Evolutionary conservation across 1,284 basidiomycete species (phyloP).

Genomic region (Ceratobasidium sp.): DNA sequence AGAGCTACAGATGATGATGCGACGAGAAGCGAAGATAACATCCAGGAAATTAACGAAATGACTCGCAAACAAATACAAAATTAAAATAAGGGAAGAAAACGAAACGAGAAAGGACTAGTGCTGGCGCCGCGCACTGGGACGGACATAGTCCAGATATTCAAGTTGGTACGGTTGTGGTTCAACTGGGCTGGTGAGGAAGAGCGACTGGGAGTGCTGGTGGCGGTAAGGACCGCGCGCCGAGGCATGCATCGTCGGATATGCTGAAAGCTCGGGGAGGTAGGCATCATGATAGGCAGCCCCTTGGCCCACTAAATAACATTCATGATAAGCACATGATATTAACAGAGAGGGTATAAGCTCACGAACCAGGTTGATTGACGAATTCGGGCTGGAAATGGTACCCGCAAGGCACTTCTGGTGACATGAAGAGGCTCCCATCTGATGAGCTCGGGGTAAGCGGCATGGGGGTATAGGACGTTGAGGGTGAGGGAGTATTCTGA

Average conservation of each 20-base stretch:
- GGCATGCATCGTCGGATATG: neutral
- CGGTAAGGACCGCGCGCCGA: neutral
- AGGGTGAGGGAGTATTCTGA: conserved; percentile 11
- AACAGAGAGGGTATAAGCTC: neutral
- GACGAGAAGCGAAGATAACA: neutral
- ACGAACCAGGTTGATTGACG: conserved; percentile 23
- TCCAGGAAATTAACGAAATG: neutral
- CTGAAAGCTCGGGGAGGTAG: neutral
- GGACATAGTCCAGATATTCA: neutral
- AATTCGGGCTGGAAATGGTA: neutral
- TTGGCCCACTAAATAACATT: conserved; percentile 5
- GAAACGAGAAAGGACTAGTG: neutral
- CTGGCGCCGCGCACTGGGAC: conserved; percentile 24
- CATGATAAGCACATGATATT: conserved; percentile 2
- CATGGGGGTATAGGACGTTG: conserved; percentile 2
- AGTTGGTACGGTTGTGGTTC: neutral
- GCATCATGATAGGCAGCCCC: neutral
- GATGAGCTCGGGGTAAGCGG: conserved; percentile 8
- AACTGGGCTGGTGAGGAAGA: conserved; percentile 11
- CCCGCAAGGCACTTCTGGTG: conserved; percentile 4
- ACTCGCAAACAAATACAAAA: neutral
- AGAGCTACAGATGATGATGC: neutral
- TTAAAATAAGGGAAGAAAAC: neutral
- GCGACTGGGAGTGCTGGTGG: neutral
- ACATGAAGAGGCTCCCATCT: conserved; percentile 2